Conservation (phyloP, 2,329 filamentous ascomycete genomes). For the Aspergillus ruber region DNA sequence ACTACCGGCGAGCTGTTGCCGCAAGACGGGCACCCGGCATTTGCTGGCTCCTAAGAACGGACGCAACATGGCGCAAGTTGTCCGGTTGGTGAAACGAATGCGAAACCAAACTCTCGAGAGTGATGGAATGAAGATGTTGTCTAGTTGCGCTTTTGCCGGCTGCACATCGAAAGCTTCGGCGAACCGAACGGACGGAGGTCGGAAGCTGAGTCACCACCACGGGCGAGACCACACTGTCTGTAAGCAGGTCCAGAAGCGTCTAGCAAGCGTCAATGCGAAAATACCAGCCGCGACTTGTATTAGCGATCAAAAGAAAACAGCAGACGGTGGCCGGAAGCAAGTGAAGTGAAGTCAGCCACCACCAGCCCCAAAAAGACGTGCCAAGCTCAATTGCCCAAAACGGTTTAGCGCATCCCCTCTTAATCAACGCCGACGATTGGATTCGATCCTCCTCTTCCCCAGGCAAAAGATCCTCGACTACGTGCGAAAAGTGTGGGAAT, state of each 20-base stretch:
- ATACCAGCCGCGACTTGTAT: background rate
- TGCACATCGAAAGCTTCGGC: too few relatives aligned
- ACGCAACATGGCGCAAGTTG: slow-evolving; percentile 23
- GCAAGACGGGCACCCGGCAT: slow-evolving; percentile 17
- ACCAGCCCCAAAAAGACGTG: background rate
- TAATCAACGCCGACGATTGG: slow-evolving; percentile 15
- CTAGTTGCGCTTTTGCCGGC: too few relatives aligned
- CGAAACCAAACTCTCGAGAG: background rate
- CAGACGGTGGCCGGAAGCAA: background rate
- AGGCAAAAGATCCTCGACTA: slow-evolving; percentile 19
- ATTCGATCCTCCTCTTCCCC: slow-evolving; percentile 18
- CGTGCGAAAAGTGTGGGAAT: too few relatives aligned
- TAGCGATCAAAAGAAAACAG: background rate
- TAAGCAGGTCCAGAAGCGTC: too few relatives aligned
- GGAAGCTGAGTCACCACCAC: slow-evolving; percentile 5
- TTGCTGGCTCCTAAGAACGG: slow-evolving; percentile 23
- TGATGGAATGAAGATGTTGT: background rate
- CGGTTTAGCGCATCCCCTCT: slow-evolving; percentile 16
- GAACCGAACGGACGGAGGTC: slow-evolving; percentile 1
- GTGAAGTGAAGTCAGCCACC: background rate
- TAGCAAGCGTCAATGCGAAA: too few relatives aligned
- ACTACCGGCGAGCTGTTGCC: slow-evolving; percentile 7
- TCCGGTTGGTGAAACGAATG: slow-evolving; percentile 1
- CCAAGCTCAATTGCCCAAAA: background rate
- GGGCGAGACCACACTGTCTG: slow-evolving; percentile 4